phyloP scores from a whole-genome alignment of 176 grass and related monocot genomes.

The Areca catechu region DNA sequence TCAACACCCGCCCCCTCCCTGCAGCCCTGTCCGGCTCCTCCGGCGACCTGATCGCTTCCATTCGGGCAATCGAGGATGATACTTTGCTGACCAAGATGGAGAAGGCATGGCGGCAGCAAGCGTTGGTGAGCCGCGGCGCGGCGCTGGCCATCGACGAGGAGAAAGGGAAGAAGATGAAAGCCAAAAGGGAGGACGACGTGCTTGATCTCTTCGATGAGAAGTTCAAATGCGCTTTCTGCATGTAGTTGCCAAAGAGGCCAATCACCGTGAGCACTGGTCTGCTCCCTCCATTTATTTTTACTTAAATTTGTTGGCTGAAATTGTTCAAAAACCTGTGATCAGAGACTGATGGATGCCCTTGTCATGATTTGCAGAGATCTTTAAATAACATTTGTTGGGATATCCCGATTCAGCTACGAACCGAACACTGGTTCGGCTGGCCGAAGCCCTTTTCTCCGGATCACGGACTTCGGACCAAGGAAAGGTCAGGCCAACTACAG shows the following conservation, averaged over 20 bases:
- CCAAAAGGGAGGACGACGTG: neutral
- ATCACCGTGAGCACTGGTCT: constrained; percentile 5
- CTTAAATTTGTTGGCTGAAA: too few relatives aligned
- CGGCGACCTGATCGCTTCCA: constrained; percentile 40
- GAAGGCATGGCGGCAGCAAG: constrained; percentile 66
- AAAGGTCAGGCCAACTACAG: too few relatives aligned
- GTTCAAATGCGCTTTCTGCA: constrained; percentile 16
- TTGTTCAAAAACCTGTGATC: too few relatives aligned
- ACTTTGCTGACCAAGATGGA: constrained; percentile 43
- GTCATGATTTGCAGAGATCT: too few relatives aligned
- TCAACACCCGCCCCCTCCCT: neutral
- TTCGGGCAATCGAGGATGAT: constrained; percentile 67
- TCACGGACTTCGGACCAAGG: too few relatives aligned
- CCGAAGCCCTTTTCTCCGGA: too few relatives aligned
- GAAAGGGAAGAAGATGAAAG: neutral
- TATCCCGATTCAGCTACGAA: too few relatives aligned
- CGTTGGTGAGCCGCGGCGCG: constrained; percentile 34
- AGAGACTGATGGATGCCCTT: too few relatives aligned
- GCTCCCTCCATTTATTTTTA: too few relatives aligned
- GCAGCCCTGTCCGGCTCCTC: neutral
- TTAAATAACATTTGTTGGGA: too few relatives aligned
- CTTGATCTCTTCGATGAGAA: constrained; percentile 16
- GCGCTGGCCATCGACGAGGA: neutral
- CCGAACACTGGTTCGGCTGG: too few relatives aligned
- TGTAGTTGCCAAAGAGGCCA: constrained; percentile 15